Base-by-base conservation (phyloP, 1,284 basidiomycete genomes). In the Termitomyces sp. region DNA sequence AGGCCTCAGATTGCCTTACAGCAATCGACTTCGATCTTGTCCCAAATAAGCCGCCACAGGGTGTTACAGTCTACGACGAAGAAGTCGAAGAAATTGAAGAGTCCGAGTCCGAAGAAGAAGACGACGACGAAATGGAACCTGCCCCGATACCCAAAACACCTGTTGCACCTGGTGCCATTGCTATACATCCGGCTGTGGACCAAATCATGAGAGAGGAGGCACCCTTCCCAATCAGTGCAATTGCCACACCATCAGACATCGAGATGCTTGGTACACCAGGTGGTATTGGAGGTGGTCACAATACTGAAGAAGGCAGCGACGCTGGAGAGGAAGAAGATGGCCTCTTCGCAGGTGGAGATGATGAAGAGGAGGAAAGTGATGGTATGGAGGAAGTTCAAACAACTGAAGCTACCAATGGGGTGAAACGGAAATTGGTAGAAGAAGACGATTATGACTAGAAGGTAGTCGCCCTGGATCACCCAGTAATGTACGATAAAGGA, bases 1-100 rank as follows among this genome's bases (percentile, higher is more conserved):
- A 90, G 2, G 67, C 83, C 10, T 73, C 84, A 26, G 92, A 98
- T 40, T 90, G 93, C 54, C 80, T 99, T 36, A 92, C 93, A 10
- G 81, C 90, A 19, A 86, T 97, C 61, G 92, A 97, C 74, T 99
- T 98, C 74, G 87, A 94, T 64, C 82, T 98, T 62, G 81, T 97
- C 0, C 94, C 96, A 7, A 94, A 93, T 68, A 84, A 86, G 64
- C 83, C 90, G 13, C 84, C 89, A 19, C 84, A 88, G 4, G 84
- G 80, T 41, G 80, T 85, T 50, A 84, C 82, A 61, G 71, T 86
- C 26, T 90, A 85, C 62, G 86, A 90, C 60, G 89, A 92, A 66
- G 86, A 91, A 63, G 71, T 89, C 21, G 89, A 91, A 62, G 87
- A 89, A 62, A 80, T 88, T 36, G 84, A 84, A 65, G 87, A 87